A percentile compares a stretch with the other conserved stretches of the same genome.
Conservation (phyloP, 1,284 basidiomycete genomes). For the Ceratobasidium sp. region DNA sequence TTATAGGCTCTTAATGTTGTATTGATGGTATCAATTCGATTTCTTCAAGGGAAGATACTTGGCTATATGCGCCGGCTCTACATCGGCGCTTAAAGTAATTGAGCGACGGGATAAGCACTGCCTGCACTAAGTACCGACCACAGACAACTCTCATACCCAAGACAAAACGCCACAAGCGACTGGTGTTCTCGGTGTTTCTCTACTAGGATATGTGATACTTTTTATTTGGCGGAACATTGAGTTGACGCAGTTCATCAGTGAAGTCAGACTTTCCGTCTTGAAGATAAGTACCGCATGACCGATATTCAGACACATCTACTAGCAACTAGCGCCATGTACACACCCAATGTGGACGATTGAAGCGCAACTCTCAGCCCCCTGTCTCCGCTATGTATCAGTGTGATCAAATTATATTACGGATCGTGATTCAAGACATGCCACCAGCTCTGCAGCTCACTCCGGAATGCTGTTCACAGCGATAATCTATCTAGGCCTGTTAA, state of each 20-base stretch:
- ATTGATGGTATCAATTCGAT: neutral
- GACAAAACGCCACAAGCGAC: too few species aligned
- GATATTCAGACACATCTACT: neutral
- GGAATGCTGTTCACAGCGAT: neutral
- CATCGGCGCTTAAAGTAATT: neutral
- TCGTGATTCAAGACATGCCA: neutral
- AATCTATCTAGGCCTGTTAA: slow-evolving; percentile 3
- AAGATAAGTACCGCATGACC: slow-evolving; percentile 7
- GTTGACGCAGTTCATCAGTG: neutral
- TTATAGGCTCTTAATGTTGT: neutral
- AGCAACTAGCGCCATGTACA: neutral
- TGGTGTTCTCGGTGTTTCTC: neutral
- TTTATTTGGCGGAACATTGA: neutral
- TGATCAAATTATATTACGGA: neutral
- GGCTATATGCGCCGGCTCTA: slow-evolving; percentile 12
- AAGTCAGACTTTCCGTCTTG: too few species aligned
- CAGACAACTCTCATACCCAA: neutral
- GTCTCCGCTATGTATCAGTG: neutral
- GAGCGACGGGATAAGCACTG: slow-evolving; percentile 1
- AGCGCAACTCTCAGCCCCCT: neutral
- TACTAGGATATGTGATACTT: neutral
- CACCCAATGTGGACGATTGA: neutral
- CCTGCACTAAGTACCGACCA: neutral
- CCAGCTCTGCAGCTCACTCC: neutral
- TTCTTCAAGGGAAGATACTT: neutral